Conservation (phyloP, 164 flowering plant genomes). For the Nymphaea thermarum region DNA sequence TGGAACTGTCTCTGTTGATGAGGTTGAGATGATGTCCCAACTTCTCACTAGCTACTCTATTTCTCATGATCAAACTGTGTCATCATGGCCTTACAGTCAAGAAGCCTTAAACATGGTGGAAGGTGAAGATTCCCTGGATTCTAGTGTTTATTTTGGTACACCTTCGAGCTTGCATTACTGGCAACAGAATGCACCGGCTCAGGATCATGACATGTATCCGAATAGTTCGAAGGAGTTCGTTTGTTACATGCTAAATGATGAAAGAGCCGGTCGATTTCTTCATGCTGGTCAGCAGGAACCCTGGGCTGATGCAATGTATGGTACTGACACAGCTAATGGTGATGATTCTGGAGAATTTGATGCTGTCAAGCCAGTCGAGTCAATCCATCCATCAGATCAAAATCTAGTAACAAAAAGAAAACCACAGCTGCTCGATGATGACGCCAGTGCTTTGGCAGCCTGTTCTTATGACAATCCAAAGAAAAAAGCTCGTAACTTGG, state of each 20-base stretch:
- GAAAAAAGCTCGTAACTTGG: conserved; percentile 35
- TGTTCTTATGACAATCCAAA: conserved; percentile 18
- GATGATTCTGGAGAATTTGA: conserved; percentile 15
- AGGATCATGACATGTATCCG: conserved; percentile 3
- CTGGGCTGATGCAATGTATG: conserved; percentile 19
- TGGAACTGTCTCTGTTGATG: conserved; percentile 34
- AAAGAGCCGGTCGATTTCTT: conserved; percentile 7
- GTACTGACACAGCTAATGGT: conserved; percentile 19
- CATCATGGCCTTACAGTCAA: conserved; percentile 14
- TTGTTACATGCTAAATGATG: conserved; percentile 18
- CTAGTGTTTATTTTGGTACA: conserved; percentile 7
- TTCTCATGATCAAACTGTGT: conserved; percentile 8
- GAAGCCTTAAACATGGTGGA: conserved; percentile 7
- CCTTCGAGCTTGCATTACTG: conserved; percentile 12
- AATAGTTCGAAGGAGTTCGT: conserved; percentile 20
- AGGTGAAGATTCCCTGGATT: conserved; percentile 13
- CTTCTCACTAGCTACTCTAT: conserved; percentile 26
- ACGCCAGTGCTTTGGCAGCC: conserved; percentile 7
- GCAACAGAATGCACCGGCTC: conserved; percentile 17
- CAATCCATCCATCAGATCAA: conserved; percentile 7
- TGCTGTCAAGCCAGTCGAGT: conserved; percentile 6
- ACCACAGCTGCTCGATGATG: conserved; percentile 5
- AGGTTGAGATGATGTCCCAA: conserved; percentile 64
- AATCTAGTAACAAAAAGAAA: conserved; percentile 13
- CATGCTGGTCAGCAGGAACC: conserved; percentile 9